Evolutionary conservation across 495 filamentous ascomycete species (phyloP).

Genomic region (Pyrenula aspistea): DNA sequence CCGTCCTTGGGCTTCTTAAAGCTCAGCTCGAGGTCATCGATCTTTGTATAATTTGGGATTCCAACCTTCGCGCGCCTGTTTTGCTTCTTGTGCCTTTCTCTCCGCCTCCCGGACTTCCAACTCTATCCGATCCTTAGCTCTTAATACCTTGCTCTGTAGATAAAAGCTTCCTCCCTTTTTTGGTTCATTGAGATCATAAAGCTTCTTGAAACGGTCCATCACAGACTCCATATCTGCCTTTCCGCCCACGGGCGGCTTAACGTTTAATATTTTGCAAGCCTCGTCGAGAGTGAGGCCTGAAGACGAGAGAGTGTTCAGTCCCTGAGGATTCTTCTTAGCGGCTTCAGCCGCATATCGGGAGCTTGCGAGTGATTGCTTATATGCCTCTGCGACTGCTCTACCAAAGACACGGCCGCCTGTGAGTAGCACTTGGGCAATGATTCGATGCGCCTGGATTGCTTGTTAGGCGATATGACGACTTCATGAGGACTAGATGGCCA

Average conservation of each 20-base stretch:
- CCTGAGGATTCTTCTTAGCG: constrained; percentile 33
- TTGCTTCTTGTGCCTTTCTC: constrained; percentile 37
- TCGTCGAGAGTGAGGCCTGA: constrained; percentile 82
- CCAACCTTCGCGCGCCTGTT: constrained; percentile 73
- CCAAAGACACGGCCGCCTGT: constrained; percentile 84
- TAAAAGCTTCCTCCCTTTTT: constrained; percentile 96
- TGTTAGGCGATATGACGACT: too few species aligned
- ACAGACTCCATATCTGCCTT: constrained; percentile 63
- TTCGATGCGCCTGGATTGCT: constrained; percentile 68
- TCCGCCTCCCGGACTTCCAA: constrained; percentile 49
- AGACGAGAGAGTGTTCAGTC: constrained; percentile 39
- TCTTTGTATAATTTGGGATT: constrained; percentile 94
- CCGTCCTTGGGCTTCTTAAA: neutral
- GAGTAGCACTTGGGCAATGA: constrained; percentile 85
- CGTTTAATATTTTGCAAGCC: constrained; percentile 95
- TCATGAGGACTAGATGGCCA: too few species aligned
- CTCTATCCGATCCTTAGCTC: constrained; percentile 87
- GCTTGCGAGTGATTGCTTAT: constrained; percentile 80
- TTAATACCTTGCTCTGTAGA: constrained; percentile 88
- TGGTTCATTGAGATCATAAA: constrained; percentile 91
- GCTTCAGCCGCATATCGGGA: constrained; percentile 66
- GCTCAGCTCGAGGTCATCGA: constrained; percentile 30
- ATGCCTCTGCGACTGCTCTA: constrained; percentile 83
- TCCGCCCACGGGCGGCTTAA: constrained; percentile 74
- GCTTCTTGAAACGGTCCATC: constrained; percentile 78